Conservation (phyloP, 2,329 filamentous ascomycete genomes). For the Talaromyces atroroseus region DNA sequence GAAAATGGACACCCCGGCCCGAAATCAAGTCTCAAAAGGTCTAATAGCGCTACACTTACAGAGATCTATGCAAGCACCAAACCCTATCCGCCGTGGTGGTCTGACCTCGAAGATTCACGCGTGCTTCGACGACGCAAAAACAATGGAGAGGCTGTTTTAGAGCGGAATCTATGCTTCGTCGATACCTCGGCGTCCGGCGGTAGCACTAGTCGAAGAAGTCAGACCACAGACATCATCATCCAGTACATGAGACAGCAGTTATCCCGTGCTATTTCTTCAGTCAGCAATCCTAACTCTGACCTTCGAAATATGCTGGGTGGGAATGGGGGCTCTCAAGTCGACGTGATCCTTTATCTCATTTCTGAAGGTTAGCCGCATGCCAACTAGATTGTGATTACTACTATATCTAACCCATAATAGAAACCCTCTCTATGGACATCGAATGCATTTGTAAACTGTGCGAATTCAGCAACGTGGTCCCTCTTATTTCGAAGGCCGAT, state of each 20-base stretch:
- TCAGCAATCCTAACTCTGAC: slow-evolving; percentile 64
- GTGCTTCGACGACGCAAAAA: slow-evolving; percentile 62
- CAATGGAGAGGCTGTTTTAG: slow-evolving; percentile 69
- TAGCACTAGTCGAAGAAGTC: slow-evolving; percentile 49
- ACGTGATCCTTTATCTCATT: slow-evolving; percentile 79
- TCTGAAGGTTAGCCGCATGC: slow-evolving; percentile 55
- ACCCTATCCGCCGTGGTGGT: slow-evolving; percentile 86
- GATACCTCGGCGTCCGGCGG: slow-evolving; percentile 65
- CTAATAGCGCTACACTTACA: slow-evolving; percentile 40
- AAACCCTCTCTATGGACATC: slow-evolving; percentile 59
- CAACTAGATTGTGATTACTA: background rate
- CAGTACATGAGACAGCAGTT: slow-evolving; percentile 70
- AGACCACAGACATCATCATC: slow-evolving; percentile 52
- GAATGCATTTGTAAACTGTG: slow-evolving; percentile 66
- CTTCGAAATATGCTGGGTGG: slow-evolving; percentile 72
- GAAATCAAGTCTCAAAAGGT: slow-evolving; percentile 12
- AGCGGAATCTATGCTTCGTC: slow-evolving; percentile 90
- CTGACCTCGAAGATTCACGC: slow-evolving; percentile 64
- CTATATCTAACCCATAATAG: slow-evolving; percentile 30
- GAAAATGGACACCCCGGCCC: background rate
- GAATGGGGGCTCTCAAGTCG: slow-evolving; percentile 75
- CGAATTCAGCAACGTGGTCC: slow-evolving; percentile 74
- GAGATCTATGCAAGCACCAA: slow-evolving; percentile 76
- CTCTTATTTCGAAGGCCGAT: slow-evolving; percentile 74
- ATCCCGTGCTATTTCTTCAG: slow-evolving; percentile 56